Base-by-base conservation (phyloP, 1,139 yeast species). In the Geotrichum reessii region DNA sequence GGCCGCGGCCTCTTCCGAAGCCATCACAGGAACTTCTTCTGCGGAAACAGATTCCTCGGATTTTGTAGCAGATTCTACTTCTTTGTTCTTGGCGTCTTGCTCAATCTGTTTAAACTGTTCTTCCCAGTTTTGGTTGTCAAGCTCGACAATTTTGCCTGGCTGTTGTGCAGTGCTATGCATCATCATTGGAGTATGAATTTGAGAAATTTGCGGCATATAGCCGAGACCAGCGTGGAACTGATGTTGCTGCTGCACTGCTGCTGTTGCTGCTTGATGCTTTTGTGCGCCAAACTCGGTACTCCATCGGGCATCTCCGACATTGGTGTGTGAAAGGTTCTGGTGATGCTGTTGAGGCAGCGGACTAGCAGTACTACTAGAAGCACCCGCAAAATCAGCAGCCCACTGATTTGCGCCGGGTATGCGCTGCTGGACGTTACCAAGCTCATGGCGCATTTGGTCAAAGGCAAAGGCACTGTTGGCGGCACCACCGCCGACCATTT, bases 51-150 rank as follows among this genome's bases (percentile, higher is more conserved):
- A 8, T 33, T 63, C 73, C 11, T 61, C 69, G 12, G 60, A 19
- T n/a, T 37, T 37, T 5, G 44, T 21, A n/a, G 46, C 47, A 14
- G 46, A 25, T 42, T 37, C 61, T 40, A 60, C 65, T 59, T 63
- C 63, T 64, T 51, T 67, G 63, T 69, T 73, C 14, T 69, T 71
- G 3, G 71, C 65, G 11, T 72, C 73, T 33, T 80, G 81, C 71
- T 91, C 97, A 55, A 90, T 78, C 67, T 85, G 86, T 66, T 83
- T 81, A 73, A 92, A 92, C 66, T 87, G 91, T 67, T 87, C 85
- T 68, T 91, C 97, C 98, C 98, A 92, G 60, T 77, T 70, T 48
- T 72, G 69, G 62, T 73, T 65, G 61, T 72, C 75, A 47, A 74
- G 69, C 64, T 74, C 75, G n/a, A 72, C 72, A 9, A 75, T 61